Evolutionary conservation across 768 basidiomycete genomes (phyloP), one percentile per base, ranked within the genome.

Genomic region (Rossbeevera mucosa): DNA sequence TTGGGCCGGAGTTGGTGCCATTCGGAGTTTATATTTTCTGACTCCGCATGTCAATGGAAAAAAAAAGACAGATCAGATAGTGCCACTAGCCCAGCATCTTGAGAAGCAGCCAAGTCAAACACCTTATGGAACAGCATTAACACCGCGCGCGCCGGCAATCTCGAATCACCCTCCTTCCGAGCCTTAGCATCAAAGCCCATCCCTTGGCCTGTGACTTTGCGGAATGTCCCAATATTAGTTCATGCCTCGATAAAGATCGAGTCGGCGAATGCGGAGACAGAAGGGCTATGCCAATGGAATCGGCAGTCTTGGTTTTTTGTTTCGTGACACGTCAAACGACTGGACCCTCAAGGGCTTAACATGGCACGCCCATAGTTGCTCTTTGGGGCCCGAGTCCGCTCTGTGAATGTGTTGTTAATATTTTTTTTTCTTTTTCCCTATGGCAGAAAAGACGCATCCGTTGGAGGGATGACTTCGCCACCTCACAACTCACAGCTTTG

Each of bases 401-500:
- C 8, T 36, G 33, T 18, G 18, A 9, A 11, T 38, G 36, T 26
- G 33, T 36, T 33, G 33, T 33, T 16, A 18, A 38, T 38, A 18
- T 38, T 8, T 1, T 36, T 38, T n/a, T 30, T 30, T 28, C 7
- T 3, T 21, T 33, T 31, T 55, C 54, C 66, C 40, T 68, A 66
- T 68, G 66, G 65, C 65, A 58, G 44, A 66, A 68, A 66, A 59
- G 61, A 65, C 65, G 61, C 65, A 65, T 9, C 33, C 18, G 18
- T 38, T 38, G 36, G 36, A 38, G n/a, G 36, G 14, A 13, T 13
- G n/a, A 36, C 50, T 31, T 54, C 53, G 54, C 56, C 60, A 56
- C 56, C 60, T 57, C 61, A 59, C 64, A 36, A 53, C 43, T 42
- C 22, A 42, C 21, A 42, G 41, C 12, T 42, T 42, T 22, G 20